Evolutionary conservation across 2,329 filamentous ascomycete species (phyloP).

Genomic region (Drechmeria coniospora): DNA sequence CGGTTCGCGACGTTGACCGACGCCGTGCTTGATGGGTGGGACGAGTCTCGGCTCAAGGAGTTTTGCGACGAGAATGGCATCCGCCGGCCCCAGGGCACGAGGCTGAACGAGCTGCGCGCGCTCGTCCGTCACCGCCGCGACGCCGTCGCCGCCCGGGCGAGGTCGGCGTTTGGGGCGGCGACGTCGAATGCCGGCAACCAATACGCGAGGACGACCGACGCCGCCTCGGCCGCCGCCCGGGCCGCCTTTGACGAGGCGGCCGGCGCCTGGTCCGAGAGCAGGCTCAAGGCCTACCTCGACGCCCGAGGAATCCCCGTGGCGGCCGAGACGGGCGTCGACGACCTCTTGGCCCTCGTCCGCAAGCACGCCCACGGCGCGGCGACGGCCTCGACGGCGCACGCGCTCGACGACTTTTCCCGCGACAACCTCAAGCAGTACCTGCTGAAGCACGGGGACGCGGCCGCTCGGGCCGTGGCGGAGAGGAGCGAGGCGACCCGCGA

Average conservation of each 20-base stretch:
- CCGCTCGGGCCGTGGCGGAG: conserved; percentile 43
- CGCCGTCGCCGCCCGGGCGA: conserved; percentile 39
- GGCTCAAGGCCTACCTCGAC: conserved; percentile 65
- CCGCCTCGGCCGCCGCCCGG: conserved; percentile 43
- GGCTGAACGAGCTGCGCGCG: conserved; percentile 75
- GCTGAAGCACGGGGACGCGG: conserved; percentile 32
- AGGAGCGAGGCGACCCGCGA: conserved; percentile 53
- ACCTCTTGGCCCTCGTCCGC: conserved; percentile 61
- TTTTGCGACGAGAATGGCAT: conserved; percentile 87
- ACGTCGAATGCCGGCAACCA: conserved; percentile 63
- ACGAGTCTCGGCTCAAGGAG: conserved; percentile 75
- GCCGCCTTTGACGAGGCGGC: conserved; percentile 52
- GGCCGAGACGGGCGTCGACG: conserved; percentile 53
- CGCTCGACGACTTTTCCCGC: conserved; percentile 60
- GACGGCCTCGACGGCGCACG: conserved; percentile 56
- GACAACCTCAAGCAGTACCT: conserved; percentile 53
- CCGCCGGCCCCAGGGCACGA: conserved; percentile 75
- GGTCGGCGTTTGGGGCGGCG: conserved; percentile 52
- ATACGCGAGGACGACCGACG: conserved; percentile 61
- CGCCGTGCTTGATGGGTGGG: conserved; percentile 77
- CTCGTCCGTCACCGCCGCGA: conserved; percentile 80
- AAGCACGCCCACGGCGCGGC: conserved; percentile 56
- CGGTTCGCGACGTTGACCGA: conserved; percentile 67
- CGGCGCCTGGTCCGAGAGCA: conserved; percentile 55
- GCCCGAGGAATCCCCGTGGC: conserved; percentile 62